Base-by-base conservation (phyloP, 139 green algal species). In the Trebouxia sp. region DNA sequence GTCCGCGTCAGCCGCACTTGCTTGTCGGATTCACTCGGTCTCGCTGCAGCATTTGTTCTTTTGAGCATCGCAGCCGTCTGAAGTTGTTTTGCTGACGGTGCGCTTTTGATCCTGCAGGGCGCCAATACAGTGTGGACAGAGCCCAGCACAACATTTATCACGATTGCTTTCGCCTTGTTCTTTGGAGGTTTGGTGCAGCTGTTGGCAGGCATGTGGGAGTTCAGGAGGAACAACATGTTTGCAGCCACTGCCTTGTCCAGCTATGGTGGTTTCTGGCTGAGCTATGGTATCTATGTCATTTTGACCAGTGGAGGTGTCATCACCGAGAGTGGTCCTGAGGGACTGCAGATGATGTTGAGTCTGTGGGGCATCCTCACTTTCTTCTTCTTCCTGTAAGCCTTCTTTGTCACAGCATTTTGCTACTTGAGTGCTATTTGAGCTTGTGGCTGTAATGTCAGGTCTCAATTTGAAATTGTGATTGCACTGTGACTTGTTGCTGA, bases 171-270 rank as follows among this genome's bases (percentile, higher is more conserved):
- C 53, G 91, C 88, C 9, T 47, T 88, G 17, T 87, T 90, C 48
- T 95, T 91, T 28, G 92, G 90, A 28, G 92, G 90, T 9, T 75
- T 92, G 41, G 89, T 86, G 0, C 91, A 95, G 83, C 81, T 94
- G 20, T 47, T 94, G 37, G 69, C 69, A 39, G 92, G 92, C 48
- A 85, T 93, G 15, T 85, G 93, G 12, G 90, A 95, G 84, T 88
- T 92, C 67, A 42, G 70, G 39, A 81, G 83, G 12, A 88, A 90
- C 72, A 91, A 91, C 81, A 92, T 88, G 0, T 95, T 95, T 88
- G 91, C 82, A 28, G 90, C 89, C 6, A 90, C 87, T 0, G 91
- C 87, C 32, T 93, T 94, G 80, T 85, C 78, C 35, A 87, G 74
- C 14, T 95, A 94, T 70, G 90, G 90, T 9, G 83, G 82, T 42